Evolutionary conservation across 306 rosid species (phyloP), one percentile per base, ranked within the genome.

Genomic region (Trichosanthes truncata): DNA sequence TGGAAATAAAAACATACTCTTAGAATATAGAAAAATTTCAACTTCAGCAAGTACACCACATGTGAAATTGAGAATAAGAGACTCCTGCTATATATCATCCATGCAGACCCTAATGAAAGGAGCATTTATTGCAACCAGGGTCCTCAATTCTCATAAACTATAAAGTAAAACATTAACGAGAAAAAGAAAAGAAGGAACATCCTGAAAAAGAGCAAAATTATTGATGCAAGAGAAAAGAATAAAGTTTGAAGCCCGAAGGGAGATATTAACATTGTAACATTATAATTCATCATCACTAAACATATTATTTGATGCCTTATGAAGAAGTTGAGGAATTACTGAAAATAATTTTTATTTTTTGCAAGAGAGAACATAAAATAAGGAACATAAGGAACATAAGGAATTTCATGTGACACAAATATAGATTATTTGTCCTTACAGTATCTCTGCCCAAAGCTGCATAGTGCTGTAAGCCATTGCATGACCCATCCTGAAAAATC

Each of bases 381-480:
- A 56, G 59, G 41, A 9, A 0, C 40, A 38, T 14, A 55, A 56
- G 59, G 41, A 9, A 0, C 40, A 40, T 23, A 14, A 51, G 10
- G 20, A 33, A 21, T 35, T 4, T 74, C 41, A 74, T 25, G 45
- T 38, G 67, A n/a, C 21, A 78, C 12, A 59, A 60, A 59, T 78
- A 36, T 38, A 36, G 26, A 77, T 38, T 52, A 86, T 78, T 68
- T 79, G 78, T 84, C 79, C 96, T 12, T 88, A 92, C 97, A 21
- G 83, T 75, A 67, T 92, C 87, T 89, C 97, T 88, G 80, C 97
- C 97, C 89, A 93, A 79, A 38, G 96, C 96, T 81, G 97, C 96
- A 36, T 91, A 91, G 88, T 93, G 97, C 81, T 93, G 97, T 86
- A 91, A 83, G 87, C 97, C 97, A 84, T 93, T 93, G 82, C 97